phyloP scores from a whole-genome alignment of 345 rosid species.

The Corymbia maculata region DNA sequence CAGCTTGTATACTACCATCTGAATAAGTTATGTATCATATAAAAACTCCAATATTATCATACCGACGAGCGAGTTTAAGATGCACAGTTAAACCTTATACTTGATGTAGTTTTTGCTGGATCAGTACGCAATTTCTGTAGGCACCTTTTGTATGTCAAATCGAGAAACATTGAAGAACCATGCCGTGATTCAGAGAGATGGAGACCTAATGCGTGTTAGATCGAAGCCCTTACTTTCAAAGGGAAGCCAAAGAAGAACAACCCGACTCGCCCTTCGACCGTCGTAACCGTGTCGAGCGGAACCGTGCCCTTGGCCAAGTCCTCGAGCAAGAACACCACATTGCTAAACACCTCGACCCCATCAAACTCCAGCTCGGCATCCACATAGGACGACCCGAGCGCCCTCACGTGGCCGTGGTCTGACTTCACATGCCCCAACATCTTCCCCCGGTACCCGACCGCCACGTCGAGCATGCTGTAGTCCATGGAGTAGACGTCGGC shows the following conservation, averaged over 20 bases:
- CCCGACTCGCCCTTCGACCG: conserved; percentile 50
- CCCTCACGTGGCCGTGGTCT: conserved; percentile 44
- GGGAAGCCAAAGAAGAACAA: conserved; percentile 43
- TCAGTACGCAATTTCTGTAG: not conserved
- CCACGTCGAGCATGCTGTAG: conserved; percentile 41
- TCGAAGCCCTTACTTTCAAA: conserved; percentile 37
- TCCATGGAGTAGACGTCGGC: conserved; percentile 64
- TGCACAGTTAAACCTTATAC: not conserved
- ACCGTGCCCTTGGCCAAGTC: conserved; percentile 30
- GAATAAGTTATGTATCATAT: not conserved
- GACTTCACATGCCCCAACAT: conserved; percentile 65
- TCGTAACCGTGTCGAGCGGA: conserved; percentile 42
- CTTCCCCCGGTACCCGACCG: conserved; percentile 55
- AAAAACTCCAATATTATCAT: not conserved
- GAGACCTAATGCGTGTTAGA: not conserved
- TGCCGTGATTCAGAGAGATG: not conserved
- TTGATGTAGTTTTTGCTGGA: not conserved
- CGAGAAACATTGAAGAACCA: not conserved
- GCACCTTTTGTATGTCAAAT: not conserved
- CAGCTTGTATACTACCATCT: not conserved
- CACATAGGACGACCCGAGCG: conserved; percentile 49
- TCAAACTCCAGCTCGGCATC: conserved; percentile 55
- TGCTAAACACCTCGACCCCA: conserved; percentile 47
- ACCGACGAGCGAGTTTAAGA: not conserved
- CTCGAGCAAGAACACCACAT: conserved; percentile 38